Conservation (phyloP, 208 protist species). For the Polymyxa betae region DNA sequence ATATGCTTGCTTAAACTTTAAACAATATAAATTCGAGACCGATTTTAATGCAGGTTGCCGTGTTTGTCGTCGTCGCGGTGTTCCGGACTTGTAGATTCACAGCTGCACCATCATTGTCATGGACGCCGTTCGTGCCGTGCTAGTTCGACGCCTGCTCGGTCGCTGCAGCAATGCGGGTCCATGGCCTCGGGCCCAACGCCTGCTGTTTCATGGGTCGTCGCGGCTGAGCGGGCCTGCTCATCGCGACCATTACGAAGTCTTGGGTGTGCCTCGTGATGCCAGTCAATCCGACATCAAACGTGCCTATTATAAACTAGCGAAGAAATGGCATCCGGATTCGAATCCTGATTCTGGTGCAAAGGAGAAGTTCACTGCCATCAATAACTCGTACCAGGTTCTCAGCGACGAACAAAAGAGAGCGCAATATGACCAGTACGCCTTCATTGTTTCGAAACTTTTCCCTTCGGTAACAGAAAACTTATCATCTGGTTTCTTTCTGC, state of each 20-base stretch:
- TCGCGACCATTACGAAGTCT: slow-evolving; percentile 55
- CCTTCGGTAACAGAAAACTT: not conserved
- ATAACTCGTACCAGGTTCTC: slow-evolving; percentile 55
- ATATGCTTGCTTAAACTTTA: no score
- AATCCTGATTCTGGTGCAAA: slow-evolving; percentile 7
- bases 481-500: not conserved
- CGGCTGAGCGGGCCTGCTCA: not conserved
- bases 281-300: slow-evolving; percentile 53
- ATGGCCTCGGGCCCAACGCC: no score
- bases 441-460: not conserved
- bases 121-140: no score
- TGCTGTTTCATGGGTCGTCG: not conserved
- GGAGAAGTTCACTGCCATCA: slow-evolving; percentile 59
- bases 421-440: slow-evolving; percentile 58
- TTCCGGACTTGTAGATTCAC: no score
- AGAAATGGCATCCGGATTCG: slow-evolving; percentile 55
- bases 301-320: slow-evolving; percentile 61
- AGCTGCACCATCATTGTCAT: no score
- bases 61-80: no score
- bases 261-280: slow-evolving; percentile 40
- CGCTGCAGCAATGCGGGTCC: no score
- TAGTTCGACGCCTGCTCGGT: no score
- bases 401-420: slow-evolving; percentile 40
- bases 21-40: no score
- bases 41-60: no score